Percentiles rank a stretch among this genome's conserved stretches.
Conservation (phyloP, 2,329 filamentous ascomycete species). For the Fusarium tjaetaba region DNA sequence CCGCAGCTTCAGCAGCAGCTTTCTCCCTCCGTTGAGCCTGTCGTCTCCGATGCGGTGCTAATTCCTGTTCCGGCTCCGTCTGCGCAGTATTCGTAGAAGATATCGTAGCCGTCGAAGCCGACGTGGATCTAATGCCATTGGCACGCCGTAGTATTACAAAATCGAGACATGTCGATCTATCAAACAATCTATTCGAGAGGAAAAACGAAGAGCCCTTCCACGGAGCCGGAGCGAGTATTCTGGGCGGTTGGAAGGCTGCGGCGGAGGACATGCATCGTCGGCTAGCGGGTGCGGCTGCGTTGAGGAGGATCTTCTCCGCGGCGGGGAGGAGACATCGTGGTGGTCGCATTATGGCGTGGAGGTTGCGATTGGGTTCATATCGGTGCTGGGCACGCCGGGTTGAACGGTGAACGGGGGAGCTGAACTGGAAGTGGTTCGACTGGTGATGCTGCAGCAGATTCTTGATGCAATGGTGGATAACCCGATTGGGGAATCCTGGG, state of each 20-base stretch:
- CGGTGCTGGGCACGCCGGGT: slow-evolving; percentile 19
- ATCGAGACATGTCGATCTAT: slow-evolving; percentile 52
- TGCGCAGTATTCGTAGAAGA: slow-evolving; percentile 31
- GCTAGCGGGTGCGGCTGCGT: slow-evolving; percentile 31
- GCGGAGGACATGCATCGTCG: slow-evolving; percentile 47
- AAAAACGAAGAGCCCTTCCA: slow-evolving; percentile 45
- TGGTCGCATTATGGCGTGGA: slow-evolving; percentile 48
- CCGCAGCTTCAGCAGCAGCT: slow-evolving; percentile 34
- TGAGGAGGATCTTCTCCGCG: slow-evolving; percentile 44
- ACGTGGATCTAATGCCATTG: slow-evolving; percentile 44
- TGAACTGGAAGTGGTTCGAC: slow-evolving; percentile 40
- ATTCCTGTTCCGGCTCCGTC: slow-evolving; percentile 24
- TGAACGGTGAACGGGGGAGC: slow-evolving; percentile 13
- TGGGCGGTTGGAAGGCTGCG: slow-evolving; percentile 38
- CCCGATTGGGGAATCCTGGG: slow-evolving; percentile 38
- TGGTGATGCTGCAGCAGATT: slow-evolving; percentile 25
- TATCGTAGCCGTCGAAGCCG: slow-evolving; percentile 34
- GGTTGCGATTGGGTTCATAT: slow-evolving; percentile 45
- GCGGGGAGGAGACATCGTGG: slow-evolving; percentile 46
- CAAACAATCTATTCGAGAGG: slow-evolving; percentile 50
- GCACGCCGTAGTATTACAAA: slow-evolving; percentile 44
- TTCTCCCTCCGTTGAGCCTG: slow-evolving; percentile 45
- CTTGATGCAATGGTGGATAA: slow-evolving; percentile 23
- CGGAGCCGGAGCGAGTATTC: slow-evolving; percentile 32
- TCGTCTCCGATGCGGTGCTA: slow-evolving; percentile 50